A percentile compares a stretch with the other conserved stretches of the same genome.
phyloP scores from a whole-genome alignment of 148 eudicot genomes.

The Fagopyrum tataricum region DNA sequence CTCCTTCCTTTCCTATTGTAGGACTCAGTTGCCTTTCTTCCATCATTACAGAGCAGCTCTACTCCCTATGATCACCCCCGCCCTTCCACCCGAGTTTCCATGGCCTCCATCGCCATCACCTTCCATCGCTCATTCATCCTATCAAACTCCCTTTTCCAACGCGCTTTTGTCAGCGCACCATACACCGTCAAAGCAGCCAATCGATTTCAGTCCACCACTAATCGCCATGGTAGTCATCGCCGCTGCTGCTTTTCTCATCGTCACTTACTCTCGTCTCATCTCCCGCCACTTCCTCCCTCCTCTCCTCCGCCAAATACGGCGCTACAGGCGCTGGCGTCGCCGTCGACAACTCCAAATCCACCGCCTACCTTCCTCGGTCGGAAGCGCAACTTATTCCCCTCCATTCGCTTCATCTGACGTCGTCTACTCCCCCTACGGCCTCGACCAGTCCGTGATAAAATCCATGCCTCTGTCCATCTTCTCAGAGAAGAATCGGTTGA shows the following conservation, averaged over 20 bases:
- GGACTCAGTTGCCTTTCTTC: not conserved
- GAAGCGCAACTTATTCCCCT: slow-evolving; percentile 36
- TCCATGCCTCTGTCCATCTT: slow-evolving; percentile 64
- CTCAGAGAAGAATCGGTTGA: slow-evolving; percentile 19
- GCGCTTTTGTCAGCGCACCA: not conserved
- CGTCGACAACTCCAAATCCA: slow-evolving; percentile 18
- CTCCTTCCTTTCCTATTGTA: not conserved
- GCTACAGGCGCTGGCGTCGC: slow-evolving; percentile 25
- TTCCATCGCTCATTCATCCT: not conserved
- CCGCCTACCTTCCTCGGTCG: slow-evolving; percentile 3
- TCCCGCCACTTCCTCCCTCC: slow-evolving; percentile 40
- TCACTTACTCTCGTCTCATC: slow-evolving; percentile 71
- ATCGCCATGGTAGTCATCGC: slow-evolving; percentile 81
- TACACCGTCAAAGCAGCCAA: slow-evolving; percentile 35
- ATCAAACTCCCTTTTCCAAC: not conserved
- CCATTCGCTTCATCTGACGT: slow-evolving; percentile 40
- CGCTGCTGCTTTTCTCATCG: slow-evolving; percentile 64
- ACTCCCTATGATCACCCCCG: slow-evolving; percentile 12
- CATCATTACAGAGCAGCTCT: too few species aligned
- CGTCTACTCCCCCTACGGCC: slow-evolving; percentile 67
- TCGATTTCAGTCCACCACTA: slow-evolving; percentile 74
- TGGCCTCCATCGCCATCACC: slow-evolving; percentile 12
- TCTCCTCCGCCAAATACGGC: slow-evolving; percentile 31
- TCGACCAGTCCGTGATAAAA: slow-evolving; percentile 68
- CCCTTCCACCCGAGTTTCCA: not conserved